phyloP scores from a whole-genome alignment of 306 rosid genomes.

The Trifolium fragiferum region DNA sequence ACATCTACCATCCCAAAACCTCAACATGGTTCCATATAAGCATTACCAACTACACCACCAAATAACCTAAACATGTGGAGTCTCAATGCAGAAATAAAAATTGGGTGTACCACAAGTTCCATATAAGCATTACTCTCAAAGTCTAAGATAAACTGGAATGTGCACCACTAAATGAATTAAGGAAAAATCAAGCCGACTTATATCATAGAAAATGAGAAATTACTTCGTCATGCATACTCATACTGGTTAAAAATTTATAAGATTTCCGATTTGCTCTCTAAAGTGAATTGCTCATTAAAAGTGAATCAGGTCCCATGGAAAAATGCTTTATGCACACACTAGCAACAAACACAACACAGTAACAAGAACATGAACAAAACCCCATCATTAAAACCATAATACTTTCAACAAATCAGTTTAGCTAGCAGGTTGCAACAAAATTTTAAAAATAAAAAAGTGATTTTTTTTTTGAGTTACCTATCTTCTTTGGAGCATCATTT shows the following conservation, averaged over 20 bases:
- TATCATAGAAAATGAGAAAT: neutral
- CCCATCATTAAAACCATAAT: neutral
- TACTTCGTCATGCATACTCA: neutral
- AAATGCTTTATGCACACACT: slow-evolving; percentile 9
- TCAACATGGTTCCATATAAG: too few species aligned
- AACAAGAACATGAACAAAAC: slow-evolving; percentile 12
- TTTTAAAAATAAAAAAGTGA: neutral
- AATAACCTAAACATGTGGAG: neutral
- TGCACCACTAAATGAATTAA: slow-evolving; percentile 26
- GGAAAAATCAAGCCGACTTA: neutral
- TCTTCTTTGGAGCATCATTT: slow-evolving; percentile 37
- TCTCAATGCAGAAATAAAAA: neutral
- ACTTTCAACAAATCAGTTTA: slow-evolving; percentile 13
- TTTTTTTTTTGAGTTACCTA: slow-evolving; percentile 47
- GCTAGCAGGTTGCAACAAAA: neutral
- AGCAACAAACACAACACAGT: neutral
- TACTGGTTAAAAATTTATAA: neutral
- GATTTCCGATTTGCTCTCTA: neutral
- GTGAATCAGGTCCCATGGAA: neutral
- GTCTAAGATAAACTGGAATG: slow-evolving; percentile 7
- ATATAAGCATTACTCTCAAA: neutral
- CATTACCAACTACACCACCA: neutral
- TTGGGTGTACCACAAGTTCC: neutral
- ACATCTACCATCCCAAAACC: neutral
- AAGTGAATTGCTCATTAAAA: neutral